A percentile compares a stretch with the other conserved stretches of the same genome.
These are phyloP conservation scores for Leucocoprinus leucothites DNA, from an alignment of 768 basidiomycete genomes.

Conservation along the genomic window DNA sequence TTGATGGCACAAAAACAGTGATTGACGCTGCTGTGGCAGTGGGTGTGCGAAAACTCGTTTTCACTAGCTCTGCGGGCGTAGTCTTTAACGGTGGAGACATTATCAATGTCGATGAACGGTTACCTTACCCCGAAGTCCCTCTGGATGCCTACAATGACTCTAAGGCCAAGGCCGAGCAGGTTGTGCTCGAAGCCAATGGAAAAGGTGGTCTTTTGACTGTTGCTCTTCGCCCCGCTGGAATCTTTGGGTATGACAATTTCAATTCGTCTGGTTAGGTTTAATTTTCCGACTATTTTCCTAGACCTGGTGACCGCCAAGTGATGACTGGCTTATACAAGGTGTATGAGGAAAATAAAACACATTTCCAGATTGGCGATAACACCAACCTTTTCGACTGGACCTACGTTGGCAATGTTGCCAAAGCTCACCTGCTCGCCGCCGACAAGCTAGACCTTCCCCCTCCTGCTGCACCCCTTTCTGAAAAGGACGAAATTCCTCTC, in stretches of 20 bases:
- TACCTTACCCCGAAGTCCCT: constrained; percentile 66
- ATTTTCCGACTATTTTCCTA: constrained; percentile 26
- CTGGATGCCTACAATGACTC: constrained; percentile 94
- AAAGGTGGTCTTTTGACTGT: constrained; percentile 83
- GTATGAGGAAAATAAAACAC: constrained; percentile 78
- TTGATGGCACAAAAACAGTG: constrained; percentile 83
- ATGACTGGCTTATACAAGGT: constrained; percentile 78
- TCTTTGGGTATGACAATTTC: constrained; percentile 73
- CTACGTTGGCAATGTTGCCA: constrained; percentile 93
- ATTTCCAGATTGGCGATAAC: constrained; percentile 93
- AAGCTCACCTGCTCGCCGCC: constrained; percentile 90
- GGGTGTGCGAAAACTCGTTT: constrained; percentile 84
- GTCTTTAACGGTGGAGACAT: constrained; percentile 82
- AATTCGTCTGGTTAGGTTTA: neutral
- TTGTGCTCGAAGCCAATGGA: constrained; percentile 85
- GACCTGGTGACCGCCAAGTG: constrained; percentile 89
- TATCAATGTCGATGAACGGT: constrained; percentile 85
- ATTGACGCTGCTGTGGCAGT: constrained; percentile 75
- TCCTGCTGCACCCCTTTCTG: constrained; percentile 37
- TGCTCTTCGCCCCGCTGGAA: constrained; percentile 88
- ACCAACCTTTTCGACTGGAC: constrained; percentile 95
- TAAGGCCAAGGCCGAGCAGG: constrained; percentile 83
- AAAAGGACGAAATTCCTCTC: constrained; percentile 32
- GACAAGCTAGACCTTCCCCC: constrained; percentile 71
- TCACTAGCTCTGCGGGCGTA: constrained; percentile 90